Percentiles rank a stretch among this genome's conserved stretches.
Conservation (phyloP, 83 land plant genomes). For the Isoetes engelmannii region DNA sequence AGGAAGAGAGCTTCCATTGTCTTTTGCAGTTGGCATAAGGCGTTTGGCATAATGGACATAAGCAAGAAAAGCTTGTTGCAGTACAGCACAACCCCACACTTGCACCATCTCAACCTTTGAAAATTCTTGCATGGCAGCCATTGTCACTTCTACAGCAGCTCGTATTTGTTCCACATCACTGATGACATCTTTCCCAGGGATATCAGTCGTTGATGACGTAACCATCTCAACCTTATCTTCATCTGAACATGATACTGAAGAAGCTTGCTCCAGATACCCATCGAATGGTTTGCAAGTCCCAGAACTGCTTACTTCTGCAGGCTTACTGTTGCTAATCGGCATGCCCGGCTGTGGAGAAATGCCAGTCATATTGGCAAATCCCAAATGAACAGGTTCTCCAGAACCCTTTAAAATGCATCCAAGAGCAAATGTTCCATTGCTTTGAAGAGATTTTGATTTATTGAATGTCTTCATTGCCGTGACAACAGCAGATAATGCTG, state of each 20-base stretch:
- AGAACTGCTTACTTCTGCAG: background rate
- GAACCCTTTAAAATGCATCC: slow-evolving; percentile 27
- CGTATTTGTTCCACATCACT: slow-evolving; percentile 15
- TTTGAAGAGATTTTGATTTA: slow-evolving; percentile 26
- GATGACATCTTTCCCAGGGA: slow-evolving; percentile 6
- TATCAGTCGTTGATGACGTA: background rate
- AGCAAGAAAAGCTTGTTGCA: slow-evolving; percentile 25
- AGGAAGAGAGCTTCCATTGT: background rate
- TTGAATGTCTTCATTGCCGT: slow-evolving; percentile 22
- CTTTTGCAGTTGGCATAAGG: slow-evolving; percentile 2
- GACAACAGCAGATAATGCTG: slow-evolving; percentile 22
- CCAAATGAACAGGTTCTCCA: slow-evolving; percentile 9
- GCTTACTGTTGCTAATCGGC: background rate
- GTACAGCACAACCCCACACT: slow-evolving; percentile 31
- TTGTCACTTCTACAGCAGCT: slow-evolving; percentile 24
- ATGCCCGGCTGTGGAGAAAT: slow-evolving; percentile 5
- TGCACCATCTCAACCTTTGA: slow-evolving; percentile 26
- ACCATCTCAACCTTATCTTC: too few species aligned
- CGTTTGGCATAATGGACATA: slow-evolving; percentile 23
- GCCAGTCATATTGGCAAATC: background rate
- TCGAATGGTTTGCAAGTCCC: too few species aligned
- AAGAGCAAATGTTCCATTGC: slow-evolving; percentile 28
- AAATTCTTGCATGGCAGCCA: slow-evolving; percentile 24
- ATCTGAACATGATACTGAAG: too few species aligned
- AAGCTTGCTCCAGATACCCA: too few species aligned